Base-by-base conservation (phyloP, 129 eudicot species). In the Artemisia tridentata region DNA sequence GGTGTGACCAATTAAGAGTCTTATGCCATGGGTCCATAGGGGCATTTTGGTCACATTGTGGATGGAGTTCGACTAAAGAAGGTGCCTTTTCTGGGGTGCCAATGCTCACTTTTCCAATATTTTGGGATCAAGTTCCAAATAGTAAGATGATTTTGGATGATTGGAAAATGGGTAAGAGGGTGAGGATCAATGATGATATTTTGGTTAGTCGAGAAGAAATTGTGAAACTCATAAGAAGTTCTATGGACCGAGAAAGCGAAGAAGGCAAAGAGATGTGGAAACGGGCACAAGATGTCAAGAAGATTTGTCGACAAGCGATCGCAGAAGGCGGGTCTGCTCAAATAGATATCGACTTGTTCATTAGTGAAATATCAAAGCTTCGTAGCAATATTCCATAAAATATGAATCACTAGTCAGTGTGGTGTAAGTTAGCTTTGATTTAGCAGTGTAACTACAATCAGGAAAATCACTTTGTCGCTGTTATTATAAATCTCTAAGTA, bases 11-110 rank as follows among this genome's bases (percentile, higher is more conserved):
- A 34, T 65, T 90, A 61, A 81, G 78, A 80, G 97, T 91, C 59
- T 74, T 88, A 75, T 41, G 80, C 5, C 97, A 91, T 60, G 57
- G 76, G 66, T 74, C 88, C 10, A 10, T 88, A n/a, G 97, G 92
- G 3, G 97, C 85, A 3, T 91, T 88, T 67, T 91, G 90, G 92
- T 81, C 97, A 27, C 97, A 91, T 69, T 88, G 97, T 47, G 97
- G 97, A 17, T 91, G 96, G 96, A 91, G 83, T 73, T 91, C 97
- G 19, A 88, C 90, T 1, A 81, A 79, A 64, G 97, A 91, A 75
- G 82, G 86, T 64, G 53, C 78, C 3, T 85, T 49, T 64, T 76
- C 82, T 0, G 96, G 97, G 16, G 68, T 81, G 27, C 97, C 97
- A 0, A 75, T 88, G 78, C 82, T 88, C 41, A 78, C 87, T 4